Evolutionary conservation across 176 grass and related monocot species (phyloP).

Genomic region (Echinochloa phyllopogon): DNA sequence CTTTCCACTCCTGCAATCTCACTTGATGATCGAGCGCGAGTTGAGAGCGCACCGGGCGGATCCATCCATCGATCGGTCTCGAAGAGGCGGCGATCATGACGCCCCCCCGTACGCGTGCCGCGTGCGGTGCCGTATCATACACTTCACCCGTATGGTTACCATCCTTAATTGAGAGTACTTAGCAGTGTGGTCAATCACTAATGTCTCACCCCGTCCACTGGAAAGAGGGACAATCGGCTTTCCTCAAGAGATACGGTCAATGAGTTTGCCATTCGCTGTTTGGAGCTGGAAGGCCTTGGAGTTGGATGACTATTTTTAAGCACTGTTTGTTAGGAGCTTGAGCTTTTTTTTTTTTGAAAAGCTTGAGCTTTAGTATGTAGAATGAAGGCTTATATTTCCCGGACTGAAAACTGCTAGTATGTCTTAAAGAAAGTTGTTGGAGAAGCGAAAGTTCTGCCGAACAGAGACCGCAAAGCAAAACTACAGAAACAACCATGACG

Average conservation of each 20-base stretch:
- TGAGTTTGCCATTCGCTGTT: background rate
- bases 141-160: conserved; percentile 25
- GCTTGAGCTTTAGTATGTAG: too few species aligned
- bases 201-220: conserved; percentile 9
- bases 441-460: background rate
- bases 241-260: background rate
- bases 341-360: too few species aligned
- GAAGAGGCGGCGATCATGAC: conserved; percentile 36
- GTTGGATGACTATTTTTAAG: background rate
- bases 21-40: conserved; percentile 6
- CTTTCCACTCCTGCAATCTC: background rate
- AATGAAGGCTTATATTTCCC: background rate
- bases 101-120: conserved; percentile 19
- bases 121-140: conserved; percentile 34
- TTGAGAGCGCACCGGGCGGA: background rate
- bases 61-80: conserved; percentile 25
- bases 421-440: too few species aligned
- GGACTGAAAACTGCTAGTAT: background rate
- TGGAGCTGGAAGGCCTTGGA: background rate
- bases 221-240: conserved; percentile 14
- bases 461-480: background rate
- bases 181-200: conserved; percentile 23
- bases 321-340: background rate
- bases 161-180: background rate
- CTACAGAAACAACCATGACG: background rate